Conservation (phyloP, 2,329 filamentous ascomycete species). For the Fonsecaea erecta region DNA sequence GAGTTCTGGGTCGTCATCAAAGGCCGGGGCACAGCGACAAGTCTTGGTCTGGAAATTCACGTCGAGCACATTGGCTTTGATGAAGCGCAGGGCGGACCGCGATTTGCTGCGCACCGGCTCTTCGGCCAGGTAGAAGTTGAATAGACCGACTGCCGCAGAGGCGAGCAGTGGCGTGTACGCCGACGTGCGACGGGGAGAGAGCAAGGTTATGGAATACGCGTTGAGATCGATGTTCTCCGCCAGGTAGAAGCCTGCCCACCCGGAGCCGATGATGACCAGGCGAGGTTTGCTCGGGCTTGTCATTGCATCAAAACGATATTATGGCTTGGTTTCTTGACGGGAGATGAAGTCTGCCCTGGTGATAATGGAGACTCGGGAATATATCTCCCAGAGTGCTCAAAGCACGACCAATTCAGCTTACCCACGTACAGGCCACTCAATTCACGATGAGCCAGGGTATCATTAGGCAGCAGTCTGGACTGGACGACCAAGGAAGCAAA, state of each 20-base stretch:
- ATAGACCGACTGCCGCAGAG: slow-evolving; percentile 51
- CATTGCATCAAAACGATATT: neutral
- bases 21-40: slow-evolving; percentile 45
- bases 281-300: slow-evolving; percentile 16
- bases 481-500: neutral
- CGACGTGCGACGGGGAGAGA: slow-evolving; percentile 50
- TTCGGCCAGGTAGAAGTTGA: slow-evolving; percentile 53
- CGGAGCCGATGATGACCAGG: slow-evolving; percentile 36
- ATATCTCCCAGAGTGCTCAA: neutral
- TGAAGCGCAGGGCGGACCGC: slow-evolving; percentile 41
- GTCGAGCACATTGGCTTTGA: slow-evolving; percentile 48
- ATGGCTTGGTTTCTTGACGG: neutral
- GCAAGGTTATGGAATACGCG: slow-evolving; percentile 46
- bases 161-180: slow-evolving; percentile 54
- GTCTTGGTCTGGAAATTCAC: slow-evolving; percentile 46
- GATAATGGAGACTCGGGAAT: neutral
- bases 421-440: neutral
- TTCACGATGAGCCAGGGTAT: neutral
- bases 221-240: slow-evolving; percentile 47
- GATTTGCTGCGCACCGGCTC: slow-evolving; percentile 49
- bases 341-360: neutral
- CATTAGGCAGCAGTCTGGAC: neutral
- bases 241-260: slow-evolving; percentile 55
- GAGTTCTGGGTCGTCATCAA: slow-evolving; percentile 39
- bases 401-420: neutral